Evolutionary conservation across 768 basidiomycete species (phyloP).

Genomic region (Mycena leptocephala): DNA sequence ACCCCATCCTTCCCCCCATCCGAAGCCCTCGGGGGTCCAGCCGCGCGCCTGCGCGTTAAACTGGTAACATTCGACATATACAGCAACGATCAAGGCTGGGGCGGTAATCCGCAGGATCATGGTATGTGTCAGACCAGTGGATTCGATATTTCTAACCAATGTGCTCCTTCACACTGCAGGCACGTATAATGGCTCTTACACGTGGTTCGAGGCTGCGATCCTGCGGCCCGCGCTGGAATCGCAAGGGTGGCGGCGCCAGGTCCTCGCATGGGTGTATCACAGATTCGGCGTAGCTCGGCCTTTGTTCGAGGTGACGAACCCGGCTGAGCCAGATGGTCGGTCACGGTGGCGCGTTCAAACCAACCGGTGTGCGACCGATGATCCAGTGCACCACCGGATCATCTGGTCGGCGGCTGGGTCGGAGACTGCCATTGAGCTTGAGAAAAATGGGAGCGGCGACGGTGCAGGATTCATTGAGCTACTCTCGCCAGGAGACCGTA

Average conservation of each 20-base stretch:
- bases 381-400: not conserved
- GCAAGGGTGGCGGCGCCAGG: not conserved
- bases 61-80: conserved; percentile 38
- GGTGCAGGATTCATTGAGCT: conserved; percentile 15
- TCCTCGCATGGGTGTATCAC: not conserved
- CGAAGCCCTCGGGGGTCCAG: not conserved
- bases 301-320: not conserved
- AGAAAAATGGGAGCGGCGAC: conserved; percentile 8
- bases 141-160: not conserved
- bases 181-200: conserved; percentile 41
- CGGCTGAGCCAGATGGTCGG: not conserved
- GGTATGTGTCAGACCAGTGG: conserved; percentile 11
- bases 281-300: not conserved
- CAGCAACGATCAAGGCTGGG: conserved; percentile 46
- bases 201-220: conserved; percentile 45
- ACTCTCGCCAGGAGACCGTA: not conserved
- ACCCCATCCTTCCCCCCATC: conserved; percentile 34
- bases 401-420: not conserved
- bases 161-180: conserved; percentile 30
- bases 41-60: conserved; percentile 34
- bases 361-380: not conserved
- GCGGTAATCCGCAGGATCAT: conserved; percentile 14
- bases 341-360: conserved; percentile 17
- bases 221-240: conserved; percentile 3
- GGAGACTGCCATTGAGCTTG: not conserved